Evolutionary conservation across 1,284 basidiomycete species (phyloP), one percentile per base, ranked within the genome.

Genomic region (Erythrobasidium hasegawianum): DNA sequence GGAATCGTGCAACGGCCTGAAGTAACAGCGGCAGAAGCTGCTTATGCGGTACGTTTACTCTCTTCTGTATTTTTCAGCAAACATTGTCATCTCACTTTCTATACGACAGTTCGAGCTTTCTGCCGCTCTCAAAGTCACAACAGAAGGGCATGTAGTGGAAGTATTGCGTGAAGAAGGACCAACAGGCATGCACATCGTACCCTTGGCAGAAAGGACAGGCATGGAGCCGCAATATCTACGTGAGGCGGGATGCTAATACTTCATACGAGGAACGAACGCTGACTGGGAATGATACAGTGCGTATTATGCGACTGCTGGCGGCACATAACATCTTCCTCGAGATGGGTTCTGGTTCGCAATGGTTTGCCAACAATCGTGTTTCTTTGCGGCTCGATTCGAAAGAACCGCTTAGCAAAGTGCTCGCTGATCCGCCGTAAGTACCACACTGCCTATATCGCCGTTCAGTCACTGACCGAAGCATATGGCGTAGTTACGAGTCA

Each of bases 281-380:
- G 55, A 57, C 18, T 3, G 38, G 8, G 22, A 4, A n/a, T 16
- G 8, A 2, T n/a, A 4, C 20, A 65, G 62, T 65, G 3, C 62
- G 62, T 11, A 65, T 65, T 7, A 65, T 65, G 62, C 54, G 62
- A 11, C 20, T 65, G 10, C 62, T 65, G 11, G 56, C 56, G 24
- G 55, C 62, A 10, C 62, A 65, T 18, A 65, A 65, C 41, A 58
- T 65, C 43, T 65, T 65, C 33, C 56, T 65, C 13, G 62, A 65
- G 29, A 65, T 65, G 62, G 62, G 62, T 22, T 38, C 55, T 20
- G 62, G 62, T 2, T 52, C 62, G 7, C 56, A 57, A 53, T 65
- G 62, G 62, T 65, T 65, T 39, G 62, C 62, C 24, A 65, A 65
- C 38, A 65, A 65, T 47, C 62, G 62, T 13, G 62, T 65, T 18